phyloP scores from a whole-genome alignment of 768 basidiomycete genomes.

The Boletus subparvulus region DNA sequence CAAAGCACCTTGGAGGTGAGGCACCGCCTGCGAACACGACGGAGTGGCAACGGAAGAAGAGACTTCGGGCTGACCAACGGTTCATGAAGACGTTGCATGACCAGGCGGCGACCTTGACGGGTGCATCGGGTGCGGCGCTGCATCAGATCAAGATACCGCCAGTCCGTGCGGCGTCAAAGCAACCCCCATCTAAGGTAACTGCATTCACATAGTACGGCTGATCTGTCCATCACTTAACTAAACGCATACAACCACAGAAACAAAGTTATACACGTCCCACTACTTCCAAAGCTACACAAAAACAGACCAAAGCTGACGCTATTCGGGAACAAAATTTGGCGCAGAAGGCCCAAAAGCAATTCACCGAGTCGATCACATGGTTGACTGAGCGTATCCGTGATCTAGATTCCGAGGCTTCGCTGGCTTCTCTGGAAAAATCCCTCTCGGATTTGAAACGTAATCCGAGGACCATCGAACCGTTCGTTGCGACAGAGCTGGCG shows the following conservation, averaged over 20 bases:
- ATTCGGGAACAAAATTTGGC: slow-evolving; percentile 46
- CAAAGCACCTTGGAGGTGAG: slow-evolving; percentile 53
- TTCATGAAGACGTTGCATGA: slow-evolving; percentile 57
- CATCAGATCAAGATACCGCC: slow-evolving; percentile 54
- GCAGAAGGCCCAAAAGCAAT: slow-evolving; percentile 43
- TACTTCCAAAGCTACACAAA: slow-evolving; percentile 29
- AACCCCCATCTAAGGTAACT: slow-evolving; percentile 12
- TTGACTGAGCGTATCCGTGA: slow-evolving; percentile 49
- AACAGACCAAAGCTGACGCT: slow-evolving; percentile 37
- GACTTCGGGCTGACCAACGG: slow-evolving; percentile 48
- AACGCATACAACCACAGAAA: slow-evolving; percentile 12
- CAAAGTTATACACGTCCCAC: slow-evolving; percentile 10
- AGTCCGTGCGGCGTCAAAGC: slow-evolving; percentile 28
- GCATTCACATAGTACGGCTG: not conserved
- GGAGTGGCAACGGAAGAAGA: slow-evolving; percentile 37
- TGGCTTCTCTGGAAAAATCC: slow-evolving; percentile 29
- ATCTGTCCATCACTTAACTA: not conserved
- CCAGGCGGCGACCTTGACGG: slow-evolving; percentile 63
- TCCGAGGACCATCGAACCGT: slow-evolving; percentile 41
- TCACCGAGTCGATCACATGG: slow-evolving; percentile 47
- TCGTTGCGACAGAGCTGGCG: slow-evolving; percentile 49
- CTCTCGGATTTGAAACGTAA: slow-evolving; percentile 46
- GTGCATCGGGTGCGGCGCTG: slow-evolving; percentile 54
- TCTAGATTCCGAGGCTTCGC: slow-evolving; percentile 22
- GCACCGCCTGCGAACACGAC: slow-evolving; percentile 29